Evolutionary conservation across 2,329 filamentous ascomycete genomes (phyloP), one percentile per base, ranked within the genome.

Genomic region (Monilinia vaccinii-corymbosi): DNA sequence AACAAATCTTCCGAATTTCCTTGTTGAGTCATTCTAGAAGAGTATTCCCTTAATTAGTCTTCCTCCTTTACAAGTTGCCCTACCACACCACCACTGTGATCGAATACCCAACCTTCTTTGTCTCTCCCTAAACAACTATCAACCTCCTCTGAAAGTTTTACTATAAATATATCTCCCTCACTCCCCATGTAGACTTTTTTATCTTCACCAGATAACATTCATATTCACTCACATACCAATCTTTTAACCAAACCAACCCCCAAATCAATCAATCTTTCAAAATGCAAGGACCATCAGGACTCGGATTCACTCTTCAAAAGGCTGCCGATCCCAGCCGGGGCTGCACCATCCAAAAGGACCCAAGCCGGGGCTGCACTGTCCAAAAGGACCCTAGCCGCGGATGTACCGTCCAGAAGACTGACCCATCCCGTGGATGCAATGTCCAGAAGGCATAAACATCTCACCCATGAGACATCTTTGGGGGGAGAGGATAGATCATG

Each of bases 401-500:
- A 49, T 57, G 44, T 21, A 51, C 47, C 32, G 23, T 51, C 14
- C 56, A 58, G 42, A 52, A 32, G 28, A 28, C 32, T 16, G 34
- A 21, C 13, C 46, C 56, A 18, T 16, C 10, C 11, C 56, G 56
- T 40, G 56, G 56, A 48, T 58, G 56, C 28, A 52, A 28, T 10
- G 36, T 55, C 45, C 51, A 55, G 51, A 55, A 55, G 28, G 51
- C 51, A 55, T 55, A 55, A 45, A 55, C 32, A 28, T 55, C 51
- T 55, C 51, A 18, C 7, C 6, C 11, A 13, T 10, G 38, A 55
- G 51, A 44, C 28, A 31, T 32, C 18, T 7, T 32, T 34, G 51
- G 40, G 51, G 25, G 34, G 38, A 31, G 28, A n/a, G n/a, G n/a
- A 55, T 55, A 55, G 51, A 55, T n/a, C 51, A 23, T 14, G 7